Evolutionary conservation across 2,329 filamentous ascomycete genomes (phyloP), one percentile per base, ranked within the genome.

Genomic region (Beauveria rudraprayagi): DNA sequence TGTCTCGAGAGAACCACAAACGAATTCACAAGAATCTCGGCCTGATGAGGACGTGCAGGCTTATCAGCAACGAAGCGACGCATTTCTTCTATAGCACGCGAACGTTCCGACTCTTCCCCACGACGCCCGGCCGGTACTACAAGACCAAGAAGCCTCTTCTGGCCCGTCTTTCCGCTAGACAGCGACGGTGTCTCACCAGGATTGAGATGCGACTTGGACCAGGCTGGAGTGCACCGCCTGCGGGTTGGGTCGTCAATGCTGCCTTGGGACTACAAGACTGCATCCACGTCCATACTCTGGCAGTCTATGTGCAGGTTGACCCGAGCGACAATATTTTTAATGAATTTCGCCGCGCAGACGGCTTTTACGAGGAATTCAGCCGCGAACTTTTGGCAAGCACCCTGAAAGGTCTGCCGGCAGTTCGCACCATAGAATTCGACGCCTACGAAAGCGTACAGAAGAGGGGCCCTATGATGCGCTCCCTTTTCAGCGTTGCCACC

Each of bases 91-190:
- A 89, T 73, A 82, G 82, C 68, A 79, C 78, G 9, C 80, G 83
- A 58, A 78, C 81, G 0, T 81, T 89, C 58, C 85, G 87, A 60
- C 71, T 92, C 41, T 91, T 91, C 67, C 86, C 87, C 14, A 85
- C 81, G 3, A 77, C 82, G 24, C 81, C 82, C 5, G 85, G 85
- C 50, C 79, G 81, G 44, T 86, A 87, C 73, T 89, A 89, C 76
- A 88, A 90, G 73, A 86, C 85, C 34, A 90, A 90, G 74, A 84
- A 83, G 66, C 89, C 89, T 1, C 77, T 92, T 0, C 77, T 92
- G 30, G 81, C 86, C 6, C 84, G 88, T 19, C 73, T 92, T 60
- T 83, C 84, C 22, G 73, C 82, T 0, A 76, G 75, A 34, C 86
- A 89, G 70, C 82, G 87, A 40, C 75, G 76, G 17, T 80, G 75